A percentile compares a stretch with the other conserved stretches of the same genome.
Evolutionary conservation across 1,139 yeast species (phyloP).

Genomic region (Dujonia santamariae): DNA sequence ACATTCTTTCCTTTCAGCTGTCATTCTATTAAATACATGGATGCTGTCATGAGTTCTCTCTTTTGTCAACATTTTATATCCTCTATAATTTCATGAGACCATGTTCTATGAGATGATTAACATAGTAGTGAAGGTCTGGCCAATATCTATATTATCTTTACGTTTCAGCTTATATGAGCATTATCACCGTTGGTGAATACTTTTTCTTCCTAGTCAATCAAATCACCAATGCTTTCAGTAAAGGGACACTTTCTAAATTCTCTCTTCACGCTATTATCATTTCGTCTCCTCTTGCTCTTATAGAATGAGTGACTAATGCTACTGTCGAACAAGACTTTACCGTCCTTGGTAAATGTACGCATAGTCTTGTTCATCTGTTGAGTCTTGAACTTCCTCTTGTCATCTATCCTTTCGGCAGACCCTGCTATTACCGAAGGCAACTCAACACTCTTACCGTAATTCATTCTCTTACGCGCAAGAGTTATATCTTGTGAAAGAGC

Average conservation of each 20-base stretch:
- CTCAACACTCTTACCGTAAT: slow-evolving; percentile 8
- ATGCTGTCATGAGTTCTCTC: no score
- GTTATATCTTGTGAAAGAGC: slow-evolving; percentile 8
- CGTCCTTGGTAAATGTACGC: slow-evolving; percentile 9
- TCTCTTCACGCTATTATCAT: slow-evolving; percentile 1
- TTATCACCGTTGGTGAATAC: no score
- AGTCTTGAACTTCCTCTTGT: slow-evolving; percentile 3
- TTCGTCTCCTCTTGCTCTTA: slow-evolving; percentile 4
- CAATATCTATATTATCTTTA: no score
- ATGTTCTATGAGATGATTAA: no score
- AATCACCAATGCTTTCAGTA: slow-evolving; percentile 3
- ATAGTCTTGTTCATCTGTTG: slow-evolving; percentile 4
- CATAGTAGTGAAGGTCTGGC: no score
- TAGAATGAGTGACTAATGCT: slow-evolving; percentile 4
- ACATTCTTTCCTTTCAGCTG: no score
- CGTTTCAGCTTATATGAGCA: no score
- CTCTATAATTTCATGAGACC: no score
- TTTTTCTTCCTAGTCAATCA: slow-evolving; percentile 6
- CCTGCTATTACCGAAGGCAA: slow-evolving; percentile 10
- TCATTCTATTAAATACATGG: no score
- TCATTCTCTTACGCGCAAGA: slow-evolving; percentile 9
- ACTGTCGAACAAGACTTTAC: slow-evolving; percentile 8
- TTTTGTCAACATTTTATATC: no score
- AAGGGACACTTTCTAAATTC: slow-evolving; percentile 3
- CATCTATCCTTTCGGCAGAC: slow-evolving; percentile 10